Conservation (phyloP, 163 green algal genomes). For the Volvox carteri region DNA sequence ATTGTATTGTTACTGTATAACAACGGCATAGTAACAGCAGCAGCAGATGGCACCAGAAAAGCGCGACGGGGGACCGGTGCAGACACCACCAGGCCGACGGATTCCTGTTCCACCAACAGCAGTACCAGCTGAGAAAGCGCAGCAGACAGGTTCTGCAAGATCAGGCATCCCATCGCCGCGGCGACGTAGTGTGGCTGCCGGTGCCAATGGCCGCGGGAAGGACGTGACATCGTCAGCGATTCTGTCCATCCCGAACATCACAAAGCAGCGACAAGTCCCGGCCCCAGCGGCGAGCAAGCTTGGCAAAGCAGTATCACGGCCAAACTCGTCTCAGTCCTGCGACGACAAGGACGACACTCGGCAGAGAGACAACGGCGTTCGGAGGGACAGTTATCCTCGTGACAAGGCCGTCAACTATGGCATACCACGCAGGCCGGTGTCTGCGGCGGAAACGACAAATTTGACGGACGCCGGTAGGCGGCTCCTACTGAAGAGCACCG, state of each 20-base stretch:
- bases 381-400: background rate
- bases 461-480: background rate
- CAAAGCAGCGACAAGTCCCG: background rate
- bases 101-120: slow-evolving; percentile 9
- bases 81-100: slow-evolving; percentile 2
- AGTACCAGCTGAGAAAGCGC: background rate
- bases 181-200: background rate
- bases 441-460: background rate
- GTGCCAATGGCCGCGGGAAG: background rate
- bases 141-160: background rate
- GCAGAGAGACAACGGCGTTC: slow-evolving; percentile 15
- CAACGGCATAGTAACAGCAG: background rate
- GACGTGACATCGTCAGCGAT: slow-evolving; percentile 14
- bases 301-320: background rate
- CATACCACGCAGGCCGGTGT: background rate
- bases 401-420: background rate
- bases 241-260: background rate
- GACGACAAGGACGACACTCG: slow-evolving; percentile 31
- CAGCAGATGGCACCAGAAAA: slow-evolving; percentile 5
- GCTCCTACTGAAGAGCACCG: background rate
- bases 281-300: background rate
- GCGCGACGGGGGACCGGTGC: slow-evolving; percentile 2
- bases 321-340: background rate
- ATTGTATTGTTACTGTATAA: no score
- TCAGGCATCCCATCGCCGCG: slow-evolving; percentile 32